Percentiles rank a stretch among this genome's conserved stretches.
These are phyloP conservation scores for Murraya koenigii DNA, from an alignment of 345 rosid genomes.

Conservation along the genomic window DNA sequence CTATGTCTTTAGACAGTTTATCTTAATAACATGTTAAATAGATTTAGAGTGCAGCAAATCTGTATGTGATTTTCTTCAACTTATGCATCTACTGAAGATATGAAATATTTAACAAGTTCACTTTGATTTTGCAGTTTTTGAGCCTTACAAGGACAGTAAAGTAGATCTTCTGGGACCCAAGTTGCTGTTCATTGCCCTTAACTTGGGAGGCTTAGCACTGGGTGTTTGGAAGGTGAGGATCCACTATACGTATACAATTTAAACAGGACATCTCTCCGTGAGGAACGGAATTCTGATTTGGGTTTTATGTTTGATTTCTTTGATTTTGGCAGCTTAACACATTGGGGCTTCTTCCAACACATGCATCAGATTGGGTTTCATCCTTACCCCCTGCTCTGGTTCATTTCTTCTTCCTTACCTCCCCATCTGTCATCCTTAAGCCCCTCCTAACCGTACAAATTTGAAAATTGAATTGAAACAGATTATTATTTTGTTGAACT, in stretches of 20 bases:
- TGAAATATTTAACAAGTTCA: background rate
- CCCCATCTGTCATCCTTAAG: background rate
- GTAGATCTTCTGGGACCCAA: constrained; percentile 92
- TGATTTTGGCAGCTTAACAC: constrained; percentile 77
- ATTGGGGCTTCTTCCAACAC: constrained; percentile 96
- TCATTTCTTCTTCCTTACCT: constrained; percentile 13
- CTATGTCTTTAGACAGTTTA: background rate
- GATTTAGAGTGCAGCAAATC: background rate
- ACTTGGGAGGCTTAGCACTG: constrained; percentile 86
- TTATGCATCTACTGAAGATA: background rate
- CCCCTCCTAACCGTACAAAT: background rate
- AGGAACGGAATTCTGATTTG: background rate
- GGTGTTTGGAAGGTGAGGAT: constrained; percentile 95
- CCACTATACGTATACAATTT: constrained; percentile 1
- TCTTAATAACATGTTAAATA: background rate
- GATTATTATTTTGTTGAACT: background rate
- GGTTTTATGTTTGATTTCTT: background rate
- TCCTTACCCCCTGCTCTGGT: constrained; percentile 97
- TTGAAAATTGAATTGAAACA: constrained; percentile 1
- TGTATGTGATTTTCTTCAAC: background rate
- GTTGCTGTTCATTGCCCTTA: constrained; percentile 87
- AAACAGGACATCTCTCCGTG: background rate
- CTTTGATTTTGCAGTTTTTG: constrained; percentile 67
- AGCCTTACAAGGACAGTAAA: constrained; percentile 91
- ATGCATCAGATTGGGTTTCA: constrained; percentile 99